Base-by-base conservation (phyloP, 2,329 filamentous ascomycete species). In the Passalora sequoiae region DNA sequence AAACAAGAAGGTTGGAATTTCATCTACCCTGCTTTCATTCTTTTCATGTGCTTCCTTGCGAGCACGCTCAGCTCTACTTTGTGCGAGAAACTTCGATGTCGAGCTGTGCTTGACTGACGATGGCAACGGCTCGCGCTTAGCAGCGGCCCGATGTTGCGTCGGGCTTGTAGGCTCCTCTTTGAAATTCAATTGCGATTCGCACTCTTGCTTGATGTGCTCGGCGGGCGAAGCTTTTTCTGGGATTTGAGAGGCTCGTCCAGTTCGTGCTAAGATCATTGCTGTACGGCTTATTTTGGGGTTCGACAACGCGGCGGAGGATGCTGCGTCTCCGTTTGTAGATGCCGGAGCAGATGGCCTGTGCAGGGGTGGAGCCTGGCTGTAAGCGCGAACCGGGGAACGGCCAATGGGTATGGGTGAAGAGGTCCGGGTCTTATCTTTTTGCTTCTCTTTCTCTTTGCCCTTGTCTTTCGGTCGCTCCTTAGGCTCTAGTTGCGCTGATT, bases 1-100 rank as follows among this genome's bases (percentile, higher is more conserved):
- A 42, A 70, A 61, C 19, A 71, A 46, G 42, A 73, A 73, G 1
- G 67, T 71, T 8, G 70, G 69, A 43, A 73, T 68, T 42, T 58
- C 56, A 15, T 57, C 55, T 19, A 44, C 44, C 41, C 57, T 60
- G 43, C 59, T 56, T 20, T 57, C 51, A 9, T 56, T 53, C 20
- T 50, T 37, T 16, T 55, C 54, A 17, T 58, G 52, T 37, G 54
- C 50, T 33, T 50, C 43, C 13, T 53, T 27, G 25, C 46, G 35
- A 12, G 24, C 27, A 49, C 46, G 60, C 59, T 39, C 62, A 51
- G 49, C 63, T 62, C 22, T 60, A 53, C 63, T 56, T 24, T 61
- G 60, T 1, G 54, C 50, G 5, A 57, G 47, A 30, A 16, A 21
- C 12, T 43, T 41, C 19, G 42, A 33, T 27, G 25, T 37, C 16